A percentile compares a stretch with the other conserved stretches of the same genome.
Conservation (phyloP, 768 basidiomycete genomes). For the Floccularia luteovirens region DNA sequence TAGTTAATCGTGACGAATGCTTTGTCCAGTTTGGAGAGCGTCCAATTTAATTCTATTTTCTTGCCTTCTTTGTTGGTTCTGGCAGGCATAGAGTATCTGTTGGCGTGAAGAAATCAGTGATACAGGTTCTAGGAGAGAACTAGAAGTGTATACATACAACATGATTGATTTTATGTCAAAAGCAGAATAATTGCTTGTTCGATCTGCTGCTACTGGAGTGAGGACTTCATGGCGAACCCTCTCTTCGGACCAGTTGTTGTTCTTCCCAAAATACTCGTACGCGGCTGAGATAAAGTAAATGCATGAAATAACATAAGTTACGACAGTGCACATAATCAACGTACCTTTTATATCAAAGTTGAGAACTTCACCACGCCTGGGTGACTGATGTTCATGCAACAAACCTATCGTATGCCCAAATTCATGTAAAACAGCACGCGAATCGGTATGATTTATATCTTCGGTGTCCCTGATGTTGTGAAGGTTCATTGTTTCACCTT, state of each 20-base stretch:
- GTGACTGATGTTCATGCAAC: conserved; percentile 1
- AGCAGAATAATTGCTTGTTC: conserved; percentile 1
- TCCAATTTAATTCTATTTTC: neutral
- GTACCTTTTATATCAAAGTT: neutral
- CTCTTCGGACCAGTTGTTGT: neutral
- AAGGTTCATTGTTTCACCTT: too few species aligned
- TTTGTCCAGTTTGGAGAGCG: conserved; percentile 3
- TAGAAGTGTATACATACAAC: neutral
- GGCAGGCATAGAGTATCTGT: conserved; percentile 1
- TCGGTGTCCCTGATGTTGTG: too few species aligned
- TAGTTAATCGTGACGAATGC: conserved; percentile 2
- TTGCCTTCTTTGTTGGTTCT: neutral
- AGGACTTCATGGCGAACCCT: neutral
- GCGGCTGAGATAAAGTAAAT: neutral
- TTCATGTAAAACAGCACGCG: conserved; percentile 5
- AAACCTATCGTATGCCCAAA: neutral
- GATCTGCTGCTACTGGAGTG: neutral
- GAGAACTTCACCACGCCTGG: neutral
- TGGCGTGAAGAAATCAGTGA: too few species aligned
- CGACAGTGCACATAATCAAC: neutral
- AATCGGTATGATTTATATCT: too few species aligned
- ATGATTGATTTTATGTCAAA: conserved; percentile 3
- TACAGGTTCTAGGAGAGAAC: too few species aligned
- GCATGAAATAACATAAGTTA: neutral
- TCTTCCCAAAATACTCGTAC: neutral